Evolutionary conservation across 768 basidiomycete species (phyloP), one percentile per base, ranked within the genome.

Genomic region (Amanita polypyramis): DNA sequence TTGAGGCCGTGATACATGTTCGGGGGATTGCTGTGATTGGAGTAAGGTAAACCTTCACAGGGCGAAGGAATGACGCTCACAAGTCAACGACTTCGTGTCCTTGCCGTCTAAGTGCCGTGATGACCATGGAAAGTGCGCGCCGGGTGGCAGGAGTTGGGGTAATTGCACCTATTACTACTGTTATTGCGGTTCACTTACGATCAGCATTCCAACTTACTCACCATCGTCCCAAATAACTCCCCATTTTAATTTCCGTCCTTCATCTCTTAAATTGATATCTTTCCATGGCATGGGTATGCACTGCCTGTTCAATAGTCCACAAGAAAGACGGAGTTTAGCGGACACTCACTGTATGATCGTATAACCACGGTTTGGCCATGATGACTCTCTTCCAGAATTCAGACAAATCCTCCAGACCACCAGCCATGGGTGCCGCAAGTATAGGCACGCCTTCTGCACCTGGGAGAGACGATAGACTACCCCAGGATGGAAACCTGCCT

Each of bases 311-410:
- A 51, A 20, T 14, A 47, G 7, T 27, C 25, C 32, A 15, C 30
- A 7, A 43, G 30, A 10, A 21, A 5, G 41, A 34, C 47, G 10
- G 50, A 37, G 19, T 34, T 15, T 5, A 62, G 56, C 46, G 56
- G 53, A 60, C 59, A 68, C 68, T 45, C 52, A 75, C 75, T 2
- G 72, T 74, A 49, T 77, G 74, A 56, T 85, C 84, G 51, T 84
- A 83, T 12, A 70, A 66, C 80, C 82, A 85, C 12, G 83, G 80
- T 47, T 74, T 73, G 61, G 76, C 76, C 38, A 64, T 64, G 17
- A 83, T 67, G 6, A 85, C 67, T 11, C 77, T 68, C 53, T 74
- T 75, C 78, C 78, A 84, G 59, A 84, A 79, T 46, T 79, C 76
- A 43, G 74, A 72, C 32, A 86, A 60, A 58, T 85, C 81, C 12